Conservation (phyloP, 768 basidiomycete genomes). For the Trametes cingulata region DNA sequence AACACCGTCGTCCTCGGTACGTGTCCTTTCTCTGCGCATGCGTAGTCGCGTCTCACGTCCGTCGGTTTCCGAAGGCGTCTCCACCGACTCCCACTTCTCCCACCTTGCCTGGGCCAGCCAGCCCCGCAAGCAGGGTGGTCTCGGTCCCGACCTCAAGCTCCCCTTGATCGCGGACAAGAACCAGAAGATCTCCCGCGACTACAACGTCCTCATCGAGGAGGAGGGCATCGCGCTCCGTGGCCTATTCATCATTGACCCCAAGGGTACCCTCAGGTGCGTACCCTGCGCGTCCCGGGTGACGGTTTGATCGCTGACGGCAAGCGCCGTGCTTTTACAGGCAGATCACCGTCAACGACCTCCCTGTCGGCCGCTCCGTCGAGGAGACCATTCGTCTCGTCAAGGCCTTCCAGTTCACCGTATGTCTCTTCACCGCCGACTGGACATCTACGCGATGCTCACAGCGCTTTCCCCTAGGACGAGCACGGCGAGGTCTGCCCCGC, state of each 20-base stretch:
- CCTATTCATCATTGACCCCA: constrained; percentile 84
- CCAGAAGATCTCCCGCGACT: constrained; percentile 81
- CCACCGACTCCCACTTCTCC: constrained; percentile 87
- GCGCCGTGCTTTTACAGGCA: constrained; percentile 45
- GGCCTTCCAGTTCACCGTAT: constrained; percentile 88
- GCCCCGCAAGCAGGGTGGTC: constrained; percentile 81
- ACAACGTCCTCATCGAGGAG: constrained; percentile 87
- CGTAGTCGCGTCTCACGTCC: background rate
- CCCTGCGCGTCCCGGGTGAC: background rate
- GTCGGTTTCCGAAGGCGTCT: constrained; percentile 52
- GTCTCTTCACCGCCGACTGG: constrained; percentile 28
- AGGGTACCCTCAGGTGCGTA: constrained; percentile 66
- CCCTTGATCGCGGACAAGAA: constrained; percentile 80
- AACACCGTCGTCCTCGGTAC: constrained; percentile 77
- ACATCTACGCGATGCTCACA: background rate
- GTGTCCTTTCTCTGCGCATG: constrained; percentile 16
- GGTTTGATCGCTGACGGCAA: background rate
- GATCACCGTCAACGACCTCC: constrained; percentile 89
- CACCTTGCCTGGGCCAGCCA: constrained; percentile 88
- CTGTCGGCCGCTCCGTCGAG: constrained; percentile 93
- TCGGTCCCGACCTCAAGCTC: constrained; percentile 85
- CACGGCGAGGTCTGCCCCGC: constrained; percentile 93
- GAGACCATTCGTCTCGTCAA: constrained; percentile 90
- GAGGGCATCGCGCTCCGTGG: constrained; percentile 88
- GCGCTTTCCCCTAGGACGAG: constrained; percentile 54